phyloP scores from a whole-genome alignment of 192 early-diverging fungal genomes.

The Coemansia erecta region DNA sequence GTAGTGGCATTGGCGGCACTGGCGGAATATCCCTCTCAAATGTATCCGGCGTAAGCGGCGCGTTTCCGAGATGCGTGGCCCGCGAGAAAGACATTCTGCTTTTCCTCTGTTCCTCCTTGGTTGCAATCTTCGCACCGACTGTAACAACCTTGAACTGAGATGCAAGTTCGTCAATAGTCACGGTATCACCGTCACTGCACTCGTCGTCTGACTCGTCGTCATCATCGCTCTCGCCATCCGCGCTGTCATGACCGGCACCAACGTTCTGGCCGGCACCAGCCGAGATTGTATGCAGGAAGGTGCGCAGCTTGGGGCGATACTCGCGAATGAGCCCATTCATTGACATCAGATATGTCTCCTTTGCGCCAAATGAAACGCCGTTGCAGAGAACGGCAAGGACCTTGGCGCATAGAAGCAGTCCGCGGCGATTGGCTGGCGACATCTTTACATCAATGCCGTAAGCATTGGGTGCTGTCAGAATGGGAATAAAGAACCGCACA shows the following conservation, averaged over 20 bases:
- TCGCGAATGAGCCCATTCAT: slow-evolving; percentile 83
- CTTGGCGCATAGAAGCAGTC: slow-evolving; percentile 85
- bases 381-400: slow-evolving; percentile 95
- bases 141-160: slow-evolving; percentile 46
- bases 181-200: slow-evolving; percentile 17
- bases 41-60: slow-evolving; percentile 14
- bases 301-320: slow-evolving; percentile 77
- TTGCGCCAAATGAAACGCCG: slow-evolving; percentile 87
- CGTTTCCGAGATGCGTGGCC: slow-evolving; percentile 16
- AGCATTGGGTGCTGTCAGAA: slow-evolving; percentile 87
- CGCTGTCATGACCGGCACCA: too few relatives aligned
- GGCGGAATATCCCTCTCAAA: slow-evolving; percentile 16
- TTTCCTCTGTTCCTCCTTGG: slow-evolving; percentile 51
- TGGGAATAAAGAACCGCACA: slow-evolving; percentile 92
- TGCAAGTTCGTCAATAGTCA: slow-evolving; percentile 48
- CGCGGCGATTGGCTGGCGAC: slow-evolving; percentile 72
- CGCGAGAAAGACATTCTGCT: slow-evolving; percentile 43
- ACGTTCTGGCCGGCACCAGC: slow-evolving; percentile 4
- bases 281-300: slow-evolving; percentile 68
- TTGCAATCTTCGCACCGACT: slow-evolving; percentile 42
- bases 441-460: slow-evolving; percentile 66
- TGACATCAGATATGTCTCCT: slow-evolving; percentile 87
- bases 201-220: not conserved
- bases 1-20: slow-evolving; percentile 16
- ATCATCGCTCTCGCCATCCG: not conserved